These are phyloP conservation scores for Phialemoniopsis sp. DNA, from an alignment of 2,329 filamentous ascomycete species.

Conservation along the genomic window DNA sequence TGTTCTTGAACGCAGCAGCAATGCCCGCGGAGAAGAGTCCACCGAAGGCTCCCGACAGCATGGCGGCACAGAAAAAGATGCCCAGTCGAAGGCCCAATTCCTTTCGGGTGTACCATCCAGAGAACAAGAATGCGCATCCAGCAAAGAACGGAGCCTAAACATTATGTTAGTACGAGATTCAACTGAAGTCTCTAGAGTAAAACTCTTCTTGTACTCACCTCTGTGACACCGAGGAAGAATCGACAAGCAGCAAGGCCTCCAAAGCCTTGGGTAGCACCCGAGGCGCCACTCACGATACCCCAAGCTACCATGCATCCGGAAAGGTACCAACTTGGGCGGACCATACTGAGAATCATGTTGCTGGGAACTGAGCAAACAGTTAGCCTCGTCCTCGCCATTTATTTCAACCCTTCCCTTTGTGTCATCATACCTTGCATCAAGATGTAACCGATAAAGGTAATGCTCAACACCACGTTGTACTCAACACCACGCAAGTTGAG, in stretches of 20 bases:
- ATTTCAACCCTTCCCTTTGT: too few relatives aligned
- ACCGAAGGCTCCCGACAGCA: slow-evolving; percentile 7
- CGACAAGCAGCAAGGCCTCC: slow-evolving; percentile 5
- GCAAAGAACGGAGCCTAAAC: background rate
- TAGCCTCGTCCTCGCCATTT: too few relatives aligned
- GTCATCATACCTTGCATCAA: too few relatives aligned
- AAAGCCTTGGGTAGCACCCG: slow-evolving; percentile 7
- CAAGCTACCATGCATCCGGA: slow-evolving; percentile 16
- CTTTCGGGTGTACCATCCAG: slow-evolving; percentile 6
- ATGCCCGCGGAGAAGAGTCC: slow-evolving; percentile 5
- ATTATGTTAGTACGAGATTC: background rate
- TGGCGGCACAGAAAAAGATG: slow-evolving; percentile 4
- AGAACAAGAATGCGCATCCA: slow-evolving; percentile 5
- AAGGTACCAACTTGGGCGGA: slow-evolving; percentile 36
- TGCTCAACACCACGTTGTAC: slow-evolving; percentile 27
- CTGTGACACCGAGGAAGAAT: background rate
- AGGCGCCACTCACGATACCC: slow-evolving; percentile 17
- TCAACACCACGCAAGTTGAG: slow-evolving; percentile 30
- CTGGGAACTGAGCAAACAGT: too few relatives aligned
- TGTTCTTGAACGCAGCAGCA: background rate
- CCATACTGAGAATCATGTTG: slow-evolving; percentile 38
- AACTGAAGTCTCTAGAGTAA: background rate
- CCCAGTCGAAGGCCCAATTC: slow-evolving; percentile 5
- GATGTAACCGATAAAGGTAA: slow-evolving; percentile 30
- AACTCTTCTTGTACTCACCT: background rate